Conservation (phyloP, 179 eudicot genomes). For the Heliamphora pulchella region DNA sequence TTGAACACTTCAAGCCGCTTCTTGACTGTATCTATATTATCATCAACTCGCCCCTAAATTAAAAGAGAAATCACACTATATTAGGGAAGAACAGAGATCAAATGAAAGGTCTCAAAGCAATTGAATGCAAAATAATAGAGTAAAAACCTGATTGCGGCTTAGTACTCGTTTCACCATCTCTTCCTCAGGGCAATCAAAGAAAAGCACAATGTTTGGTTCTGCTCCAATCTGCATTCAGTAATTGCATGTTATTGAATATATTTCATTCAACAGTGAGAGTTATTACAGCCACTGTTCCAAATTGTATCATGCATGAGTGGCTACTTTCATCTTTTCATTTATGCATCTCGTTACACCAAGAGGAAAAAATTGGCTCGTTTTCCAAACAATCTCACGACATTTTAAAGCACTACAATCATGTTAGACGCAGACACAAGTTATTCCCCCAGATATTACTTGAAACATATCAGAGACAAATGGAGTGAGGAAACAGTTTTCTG, state of each 20-base stretch:
- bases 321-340: not conserved
- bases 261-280: not conserved
- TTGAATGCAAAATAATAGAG: not conserved
- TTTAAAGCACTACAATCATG: not conserved
- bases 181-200: constrained; percentile 88
- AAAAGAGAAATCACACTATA: constrained; percentile 18
- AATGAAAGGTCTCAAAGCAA: not conserved
- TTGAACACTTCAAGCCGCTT: constrained; percentile 65
- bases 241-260: not conserved
- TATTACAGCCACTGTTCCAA: not conserved
- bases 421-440: not conserved
- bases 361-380: not conserved
- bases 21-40: constrained; percentile 72
- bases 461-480: not conserved
- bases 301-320: not conserved
- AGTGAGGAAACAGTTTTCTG: not conserved
- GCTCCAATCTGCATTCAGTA: constrained; percentile 52
- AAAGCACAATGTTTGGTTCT: constrained; percentile 80
- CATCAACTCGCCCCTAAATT: constrained; percentile 76
- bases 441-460: not conserved
- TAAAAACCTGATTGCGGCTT: constrained; percentile 70
- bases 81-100: not conserved
- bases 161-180: constrained; percentile 81
- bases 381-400: not conserved
- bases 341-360: not conserved